Conservation (phyloP, 352 stramenopile species). For the Pythium periplocum region DNA sequence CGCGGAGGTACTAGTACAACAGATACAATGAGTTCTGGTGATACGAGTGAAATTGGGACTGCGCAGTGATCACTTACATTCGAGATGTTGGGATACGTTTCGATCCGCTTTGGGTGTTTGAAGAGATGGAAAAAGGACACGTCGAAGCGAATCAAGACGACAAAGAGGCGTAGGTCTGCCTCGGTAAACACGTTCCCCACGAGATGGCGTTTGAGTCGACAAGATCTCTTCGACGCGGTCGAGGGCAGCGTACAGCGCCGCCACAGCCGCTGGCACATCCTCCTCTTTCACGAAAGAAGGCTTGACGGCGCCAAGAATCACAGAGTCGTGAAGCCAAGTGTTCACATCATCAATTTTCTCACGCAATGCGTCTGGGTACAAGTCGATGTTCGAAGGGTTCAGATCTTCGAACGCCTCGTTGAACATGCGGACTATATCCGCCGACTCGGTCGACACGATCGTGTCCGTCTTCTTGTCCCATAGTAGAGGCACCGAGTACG, state of each 20-base stretch:
- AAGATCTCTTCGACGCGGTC: conserved; percentile 56
- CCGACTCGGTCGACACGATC: conserved; percentile 96
- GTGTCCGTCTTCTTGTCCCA: conserved; percentile 92
- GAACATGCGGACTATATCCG: conserved; percentile 95
- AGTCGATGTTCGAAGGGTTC: conserved; percentile 66
- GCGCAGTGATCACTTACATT: no score
- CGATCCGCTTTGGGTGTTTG: no score
- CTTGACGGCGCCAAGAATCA: conserved; percentile 92
- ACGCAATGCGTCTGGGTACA: conserved; percentile 81
- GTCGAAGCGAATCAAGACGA: no score
- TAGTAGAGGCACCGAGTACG: conserved; percentile 92
- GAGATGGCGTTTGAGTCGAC: no score
- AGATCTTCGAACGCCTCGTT: conserved; percentile 90
- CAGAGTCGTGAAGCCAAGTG: conserved; percentile 86
- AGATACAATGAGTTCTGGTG: no score
- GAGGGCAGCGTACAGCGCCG: conserved; percentile 74
- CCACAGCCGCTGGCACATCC: conserved; percentile 88
- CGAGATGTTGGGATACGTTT: no score
- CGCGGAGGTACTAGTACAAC: no score
- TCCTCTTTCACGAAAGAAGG: conserved; percentile 53
- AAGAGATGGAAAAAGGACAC: no score
- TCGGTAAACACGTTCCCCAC: no score
- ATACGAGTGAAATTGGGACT: no score
- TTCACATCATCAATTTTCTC: conserved; percentile 85
- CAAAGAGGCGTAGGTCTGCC: no score